Base-by-base conservation (phyloP, 2,329 filamentous ascomycete genomes). In the Amphichorda felina region DNA sequence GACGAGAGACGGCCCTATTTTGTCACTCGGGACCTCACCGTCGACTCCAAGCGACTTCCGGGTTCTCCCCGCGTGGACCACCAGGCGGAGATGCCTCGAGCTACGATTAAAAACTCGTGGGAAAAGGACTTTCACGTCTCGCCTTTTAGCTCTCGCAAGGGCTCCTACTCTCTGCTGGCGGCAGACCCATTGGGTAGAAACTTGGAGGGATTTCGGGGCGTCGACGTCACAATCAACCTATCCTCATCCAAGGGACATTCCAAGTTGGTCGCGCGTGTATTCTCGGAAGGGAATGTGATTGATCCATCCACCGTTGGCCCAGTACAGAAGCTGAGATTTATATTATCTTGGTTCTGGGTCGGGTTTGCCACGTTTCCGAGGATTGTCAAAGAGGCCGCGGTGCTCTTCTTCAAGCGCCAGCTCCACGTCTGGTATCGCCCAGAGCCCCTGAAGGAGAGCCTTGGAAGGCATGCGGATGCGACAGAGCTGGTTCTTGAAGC, bases 91-190 rank as follows among this genome's bases (percentile, higher is more conserved):
- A 15, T 10, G 31, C 15, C 41, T 10, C 32, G 32, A 14, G 22
- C 35, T 16, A 34, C 43, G 14, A 68, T 78, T 47, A 65, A 56
- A 13, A 61, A 68, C 15, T 57, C 58, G 0, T 82, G 75, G 72
- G 53, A 59, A 5, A 87, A 88, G 45, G 79, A 83, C 43, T 83
- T 87, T 43, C 81, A 85, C 48, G 78, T 85, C 14, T 86, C 79
- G 2, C 78, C 79, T 0, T 87, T 87, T 63, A 87, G 82, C 50
- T 72, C 69, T 5, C 63, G 68, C 21, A 67, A 69, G 35, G 72
- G 72, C 3, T 56, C 56, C 0, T 79, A 75, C 46, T 70, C 64
- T 2, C 46, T 77, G 11, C 45, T 56, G 9, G 62, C 68, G 2
- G 54, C 51, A 39, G 69, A 79, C 30, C 55, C 54, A 9, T 53